phyloP scores from a whole-genome alignment of 495 filamentous ascomycete genomes.

The Amphirosellinia nigrospora region DNA sequence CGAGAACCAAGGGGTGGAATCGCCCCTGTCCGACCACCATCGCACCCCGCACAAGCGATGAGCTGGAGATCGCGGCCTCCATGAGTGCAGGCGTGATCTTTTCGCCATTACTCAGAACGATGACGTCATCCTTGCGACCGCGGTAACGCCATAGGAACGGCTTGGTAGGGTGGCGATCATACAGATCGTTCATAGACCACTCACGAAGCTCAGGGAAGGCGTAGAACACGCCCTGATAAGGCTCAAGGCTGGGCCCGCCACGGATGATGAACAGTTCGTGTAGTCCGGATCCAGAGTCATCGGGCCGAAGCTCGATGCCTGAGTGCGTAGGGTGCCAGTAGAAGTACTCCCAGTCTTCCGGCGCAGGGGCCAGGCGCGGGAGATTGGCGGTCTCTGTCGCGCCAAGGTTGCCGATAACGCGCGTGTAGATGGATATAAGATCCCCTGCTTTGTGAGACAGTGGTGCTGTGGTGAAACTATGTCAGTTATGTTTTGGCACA shows the following conservation, averaged over 20 bases:
- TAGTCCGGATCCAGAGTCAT: conserved; percentile 26
- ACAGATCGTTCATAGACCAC: conserved; percentile 56
- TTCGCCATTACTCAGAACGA: conserved; percentile 59
- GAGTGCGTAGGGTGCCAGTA: conserved; percentile 41
- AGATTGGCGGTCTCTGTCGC: conserved; percentile 15
- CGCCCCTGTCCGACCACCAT: conserved; percentile 47
- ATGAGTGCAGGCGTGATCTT: conserved; percentile 55
- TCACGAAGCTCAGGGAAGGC: conserved; percentile 47
- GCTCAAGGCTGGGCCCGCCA: conserved; percentile 17
- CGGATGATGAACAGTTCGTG: conserved; percentile 50
- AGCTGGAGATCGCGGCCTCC: conserved; percentile 44
- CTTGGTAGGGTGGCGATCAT: conserved; percentile 45
- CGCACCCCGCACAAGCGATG: conserved; percentile 42
- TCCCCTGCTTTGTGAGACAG: conserved; percentile 26
- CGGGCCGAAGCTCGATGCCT: conserved; percentile 39
- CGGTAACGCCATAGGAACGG: conserved; percentile 46
- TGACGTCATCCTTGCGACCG: conserved; percentile 56
- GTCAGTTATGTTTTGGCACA: too few relatives aligned
- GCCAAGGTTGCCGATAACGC: conserved; percentile 17
- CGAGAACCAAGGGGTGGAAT: conserved; percentile 48
- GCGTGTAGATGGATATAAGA: conserved; percentile 20
- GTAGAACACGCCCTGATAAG: conserved; percentile 45
- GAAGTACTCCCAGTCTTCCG: conserved; percentile 52
- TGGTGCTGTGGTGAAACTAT: conserved; percentile 4
- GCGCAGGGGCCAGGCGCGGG: not conserved